Evolutionary conservation across 306 rosid genomes (phyloP).

Genomic region (Trifolium pratense): DNA sequence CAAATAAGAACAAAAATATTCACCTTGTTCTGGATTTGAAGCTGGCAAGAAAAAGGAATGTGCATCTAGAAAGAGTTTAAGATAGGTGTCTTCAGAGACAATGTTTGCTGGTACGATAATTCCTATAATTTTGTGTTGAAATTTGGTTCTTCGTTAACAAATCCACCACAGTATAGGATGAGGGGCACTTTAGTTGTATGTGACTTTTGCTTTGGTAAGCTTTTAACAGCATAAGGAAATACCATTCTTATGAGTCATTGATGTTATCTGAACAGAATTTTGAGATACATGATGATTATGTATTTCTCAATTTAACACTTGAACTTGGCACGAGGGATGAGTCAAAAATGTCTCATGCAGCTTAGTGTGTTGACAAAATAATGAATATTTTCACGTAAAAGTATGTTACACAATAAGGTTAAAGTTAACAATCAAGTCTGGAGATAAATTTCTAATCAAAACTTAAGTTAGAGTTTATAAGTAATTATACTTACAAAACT

Average conservation of each 20-base stretch:
- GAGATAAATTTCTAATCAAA: not conserved
- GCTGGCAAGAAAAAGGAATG: slow-evolving; percentile 35
- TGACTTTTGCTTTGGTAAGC: slow-evolving; percentile 23
- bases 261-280: slow-evolving; percentile 10
- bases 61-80: slow-evolving; percentile 33
- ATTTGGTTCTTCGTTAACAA: slow-evolving; percentile 13
- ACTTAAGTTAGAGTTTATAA: not conserved
- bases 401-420: too few relatives aligned
- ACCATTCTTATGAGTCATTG: not conserved
- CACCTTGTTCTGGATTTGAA: slow-evolving; percentile 34
- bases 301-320: slow-evolving; percentile 18
- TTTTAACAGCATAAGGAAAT: slow-evolving; percentile 21
- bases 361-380: not conserved
- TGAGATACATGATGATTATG: slow-evolving; percentile 25
- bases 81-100: slow-evolving; percentile 5
- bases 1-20: slow-evolving; percentile 4
- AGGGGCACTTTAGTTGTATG: slow-evolving; percentile 4
- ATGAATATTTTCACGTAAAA: too few relatives aligned
- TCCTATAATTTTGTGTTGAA: slow-evolving; percentile 20
- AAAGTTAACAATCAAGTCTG: not conserved
- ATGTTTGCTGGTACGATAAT: slow-evolving; percentile 31
- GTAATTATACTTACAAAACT: not conserved
- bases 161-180: not conserved
- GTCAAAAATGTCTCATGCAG: slow-evolving; percentile 13
- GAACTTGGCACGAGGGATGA: slow-evolving; percentile 18